Evolutionary conservation across 2,329 filamentous ascomycete species (phyloP), one percentile per base, ranked within the genome.

Genomic region (Apiospora marii): DNA sequence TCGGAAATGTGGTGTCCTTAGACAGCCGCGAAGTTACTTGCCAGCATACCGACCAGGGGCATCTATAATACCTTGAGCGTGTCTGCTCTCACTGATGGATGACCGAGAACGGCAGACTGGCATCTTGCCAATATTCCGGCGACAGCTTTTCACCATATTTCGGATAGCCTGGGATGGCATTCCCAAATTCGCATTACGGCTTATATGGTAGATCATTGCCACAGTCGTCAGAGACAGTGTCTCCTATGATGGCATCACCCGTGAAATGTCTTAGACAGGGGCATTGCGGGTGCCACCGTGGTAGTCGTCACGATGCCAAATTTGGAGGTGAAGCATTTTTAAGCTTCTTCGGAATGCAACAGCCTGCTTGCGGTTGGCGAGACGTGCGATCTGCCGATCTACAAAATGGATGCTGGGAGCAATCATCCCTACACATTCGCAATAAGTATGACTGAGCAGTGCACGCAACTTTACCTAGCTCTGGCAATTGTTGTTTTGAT

Each of bases 331-430:
- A 64, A 41, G 41, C 58, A 41, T 64, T 41, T 64, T 41, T 41
- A 64, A 37, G 58, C 58, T 64, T 41, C 58, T 41, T 64, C 58
- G 58, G 58, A 64, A 64, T 41, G 58, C 58, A 41, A 64, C 58
- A n/a, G 34, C 34, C 41, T 34, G 58, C 22, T 64, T 64, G 58
- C 58, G 22, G 34, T 41, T 6, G 58, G 58, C 34, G 30, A 41
- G 41, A 41, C 19, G 41, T n/a, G 58, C n/a, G 34, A 64, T 64
- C 58, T 64, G 58, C 58, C 58, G 58, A 41, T 64, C 34, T 41
- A 64, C 53, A 61, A 37, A 30, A 41, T 34, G 27, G 30, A 58
- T 8, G 51, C 30, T 58, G 30, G 44, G 16, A 7, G 44, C 44
- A 48, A 44, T 13, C 16, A 48, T 19, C n/a, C 46, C 6, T 49